These are phyloP conservation scores for Thalassiosira profunda DNA, from an alignment of 108 stramenopile species.

Conservation along the genomic window DNA sequence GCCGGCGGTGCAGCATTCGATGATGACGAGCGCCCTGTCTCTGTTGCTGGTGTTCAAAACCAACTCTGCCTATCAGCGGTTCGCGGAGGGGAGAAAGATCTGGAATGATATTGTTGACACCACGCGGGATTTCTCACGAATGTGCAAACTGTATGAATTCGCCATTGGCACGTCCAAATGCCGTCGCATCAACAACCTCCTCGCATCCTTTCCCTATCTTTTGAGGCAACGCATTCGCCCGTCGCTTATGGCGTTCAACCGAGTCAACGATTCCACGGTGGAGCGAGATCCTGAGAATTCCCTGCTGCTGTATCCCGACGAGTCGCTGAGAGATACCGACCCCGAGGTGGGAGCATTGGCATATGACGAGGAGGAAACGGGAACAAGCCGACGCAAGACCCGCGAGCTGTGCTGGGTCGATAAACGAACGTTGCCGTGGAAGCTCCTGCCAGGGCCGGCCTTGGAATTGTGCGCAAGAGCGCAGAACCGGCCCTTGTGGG, in stretches of 20 bases:
- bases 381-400: slow-evolving; percentile 61
- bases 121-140: slow-evolving; percentile 83
- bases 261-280: slow-evolving; percentile 63
- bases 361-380: slow-evolving; percentile 72
- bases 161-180: slow-evolving; percentile 76
- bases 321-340: slow-evolving; percentile 43
- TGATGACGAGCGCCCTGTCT: slow-evolving; percentile 86
- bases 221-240: slow-evolving; percentile 86
- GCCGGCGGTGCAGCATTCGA: slow-evolving; percentile 71
- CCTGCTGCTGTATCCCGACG: slow-evolving; percentile 78
- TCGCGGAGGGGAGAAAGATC: slow-evolving; percentile 91
- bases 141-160: slow-evolving; percentile 82
- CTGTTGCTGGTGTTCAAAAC: slow-evolving; percentile 93
- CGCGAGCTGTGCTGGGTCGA: slow-evolving; percentile 88
- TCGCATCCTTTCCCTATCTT: slow-evolving; percentile 88
- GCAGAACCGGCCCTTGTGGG: slow-evolving; percentile 92
- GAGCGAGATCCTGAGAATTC: slow-evolving; percentile 81
- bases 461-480: slow-evolving; percentile 79
- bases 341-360: slow-evolving; percentile 56
- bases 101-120: slow-evolving; percentile 78
- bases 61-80: slow-evolving; percentile 92
- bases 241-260: slow-evolving; percentile 61
- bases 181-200: slow-evolving; percentile 65
- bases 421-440: slow-evolving; percentile 85
- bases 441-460: slow-evolving; percentile 67